These are phyloP conservation scores for Oxyria digyna DNA, from an alignment of 148 eudicot species.

Conservation along the genomic window DNA sequence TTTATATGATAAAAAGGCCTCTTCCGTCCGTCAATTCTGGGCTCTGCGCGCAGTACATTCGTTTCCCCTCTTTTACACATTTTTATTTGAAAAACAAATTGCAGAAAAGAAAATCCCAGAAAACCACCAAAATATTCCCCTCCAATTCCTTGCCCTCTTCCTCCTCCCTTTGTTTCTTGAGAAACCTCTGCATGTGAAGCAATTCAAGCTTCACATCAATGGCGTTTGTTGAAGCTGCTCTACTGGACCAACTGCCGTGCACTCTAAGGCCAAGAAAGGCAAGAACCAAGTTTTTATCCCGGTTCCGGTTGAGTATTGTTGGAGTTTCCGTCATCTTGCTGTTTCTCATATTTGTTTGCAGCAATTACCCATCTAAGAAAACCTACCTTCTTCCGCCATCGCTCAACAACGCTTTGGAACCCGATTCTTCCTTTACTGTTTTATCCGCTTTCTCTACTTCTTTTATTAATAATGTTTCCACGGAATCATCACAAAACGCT, in stretches of 20 bases:
- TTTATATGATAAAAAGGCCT: not conserved
- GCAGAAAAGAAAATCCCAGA: not conserved
- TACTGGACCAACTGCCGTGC: not conserved
- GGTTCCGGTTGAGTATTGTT: not conserved
- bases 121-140: not conserved
- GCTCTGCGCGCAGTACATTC: not conserved
- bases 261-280: not conserved
- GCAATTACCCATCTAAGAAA: not conserved
- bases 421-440: constrained; percentile 4
- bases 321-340: not conserved
- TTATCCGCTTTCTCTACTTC: not conserved
- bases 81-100: not conserved
- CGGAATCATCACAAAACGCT: not conserved
- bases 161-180: not conserved
- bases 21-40: not conserved
- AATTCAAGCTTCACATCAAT: not conserved
- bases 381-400: not conserved
- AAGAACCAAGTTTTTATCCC: constrained; percentile 2
- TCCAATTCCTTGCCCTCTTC: not conserved
- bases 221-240: constrained; percentile 4
- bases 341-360: not conserved
- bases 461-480: not conserved
- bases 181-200: not conserved
- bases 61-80: not conserved
- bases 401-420: not conserved